These are phyloP conservation scores for Carex littledalei DNA, from an alignment of 176 grass and related monocot genomes.

Conservation along the genomic window DNA sequence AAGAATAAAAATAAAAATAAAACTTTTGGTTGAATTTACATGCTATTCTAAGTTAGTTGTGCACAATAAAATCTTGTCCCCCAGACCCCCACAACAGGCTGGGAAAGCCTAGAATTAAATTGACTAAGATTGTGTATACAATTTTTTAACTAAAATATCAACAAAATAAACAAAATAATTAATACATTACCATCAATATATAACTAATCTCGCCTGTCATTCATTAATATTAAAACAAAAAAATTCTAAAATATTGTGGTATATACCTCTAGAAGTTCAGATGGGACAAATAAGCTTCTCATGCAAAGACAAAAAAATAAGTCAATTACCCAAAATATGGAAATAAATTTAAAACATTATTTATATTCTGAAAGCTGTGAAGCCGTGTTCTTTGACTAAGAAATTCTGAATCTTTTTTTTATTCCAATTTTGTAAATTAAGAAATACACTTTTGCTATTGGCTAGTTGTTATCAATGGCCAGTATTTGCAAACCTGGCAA, in stretches of 20 bases:
- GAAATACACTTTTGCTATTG: neutral
- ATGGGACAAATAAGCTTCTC: neutral
- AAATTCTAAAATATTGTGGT: neutral
- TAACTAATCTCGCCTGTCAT: neutral
- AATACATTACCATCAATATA: neutral
- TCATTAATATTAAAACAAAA: neutral
- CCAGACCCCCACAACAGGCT: neutral
- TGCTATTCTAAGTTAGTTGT: neutral
- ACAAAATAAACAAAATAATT: neutral
- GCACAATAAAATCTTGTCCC: neutral
- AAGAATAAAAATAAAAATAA: neutral
- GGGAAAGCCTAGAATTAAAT: neutral
- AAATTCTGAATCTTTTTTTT: neutral
- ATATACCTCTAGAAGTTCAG: neutral
- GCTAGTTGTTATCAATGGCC: neutral
- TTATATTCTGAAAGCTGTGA: slow-evolving; percentile 11
- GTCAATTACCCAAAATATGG: neutral
- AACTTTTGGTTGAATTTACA: neutral
- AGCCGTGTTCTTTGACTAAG: slow-evolving; percentile 8
- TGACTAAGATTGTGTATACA: neutral
- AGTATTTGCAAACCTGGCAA: slow-evolving; percentile 1
- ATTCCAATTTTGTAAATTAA: neutral
- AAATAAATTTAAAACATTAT: neutral
- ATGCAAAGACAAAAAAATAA: neutral
- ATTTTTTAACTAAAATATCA: neutral